These are phyloP conservation scores for Sequoiadendron giganteum DNA, from an alignment of 75 land plant species.

Conservation along the genomic window DNA sequence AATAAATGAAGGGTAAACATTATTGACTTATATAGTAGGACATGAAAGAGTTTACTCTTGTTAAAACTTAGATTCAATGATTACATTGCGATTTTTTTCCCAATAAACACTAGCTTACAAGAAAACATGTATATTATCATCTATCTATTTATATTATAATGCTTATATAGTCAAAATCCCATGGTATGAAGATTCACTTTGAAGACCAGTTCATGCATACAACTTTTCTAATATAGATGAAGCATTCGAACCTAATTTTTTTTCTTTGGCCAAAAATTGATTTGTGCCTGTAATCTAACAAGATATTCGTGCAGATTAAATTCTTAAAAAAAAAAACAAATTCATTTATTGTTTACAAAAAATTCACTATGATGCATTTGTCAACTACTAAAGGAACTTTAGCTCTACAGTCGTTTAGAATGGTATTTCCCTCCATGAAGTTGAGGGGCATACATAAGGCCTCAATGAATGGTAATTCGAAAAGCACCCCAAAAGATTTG, in stretches of 20 bases:
- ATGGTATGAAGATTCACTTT: background rate
- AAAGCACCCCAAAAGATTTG: background rate
- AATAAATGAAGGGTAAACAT: no score
- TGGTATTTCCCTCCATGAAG: background rate
- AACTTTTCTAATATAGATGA: background rate
- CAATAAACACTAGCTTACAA: no score
- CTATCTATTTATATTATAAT: no score
- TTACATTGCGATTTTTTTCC: no score
- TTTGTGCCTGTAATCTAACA: no score
- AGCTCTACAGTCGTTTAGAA: background rate
- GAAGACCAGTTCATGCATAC: background rate
- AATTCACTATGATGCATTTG: no score
- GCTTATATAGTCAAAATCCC: background rate
- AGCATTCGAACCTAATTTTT: background rate
- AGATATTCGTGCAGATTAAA: no score
- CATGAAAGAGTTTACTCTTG: no score
- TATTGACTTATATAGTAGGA: no score
- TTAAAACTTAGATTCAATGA: no score
- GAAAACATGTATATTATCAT: no score
- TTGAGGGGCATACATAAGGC: background rate
- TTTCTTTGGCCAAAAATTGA: background rate
- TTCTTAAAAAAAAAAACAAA: background rate
- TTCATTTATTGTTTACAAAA: no score
- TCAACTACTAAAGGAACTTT: background rate
- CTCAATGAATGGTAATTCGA: background rate